Percentiles rank a stretch among this genome's conserved stretches.
These are phyloP conservation scores for Mortierella polycephala DNA, from an alignment of 371 early-diverging fungal genomes.

Conservation along the genomic window DNA sequence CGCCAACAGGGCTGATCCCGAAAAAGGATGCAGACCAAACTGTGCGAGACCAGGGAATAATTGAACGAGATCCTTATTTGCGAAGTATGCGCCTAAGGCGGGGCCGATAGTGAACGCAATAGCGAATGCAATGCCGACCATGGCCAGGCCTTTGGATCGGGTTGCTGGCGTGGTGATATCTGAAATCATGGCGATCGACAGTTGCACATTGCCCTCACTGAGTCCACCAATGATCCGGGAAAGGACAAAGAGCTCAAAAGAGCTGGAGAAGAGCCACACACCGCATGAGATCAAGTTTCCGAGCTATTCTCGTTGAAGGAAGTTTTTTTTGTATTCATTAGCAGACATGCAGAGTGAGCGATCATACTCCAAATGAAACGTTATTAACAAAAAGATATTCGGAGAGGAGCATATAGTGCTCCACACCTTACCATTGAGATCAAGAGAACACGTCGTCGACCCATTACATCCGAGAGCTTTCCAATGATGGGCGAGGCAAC, in stretches of 20 bases:
- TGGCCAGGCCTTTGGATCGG: slow-evolving; percentile 85
- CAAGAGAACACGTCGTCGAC: slow-evolving; percentile 87
- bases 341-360: background rate
- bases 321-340: background rate
- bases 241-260: slow-evolving; percentile 85
- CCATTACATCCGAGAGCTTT: slow-evolving; percentile 80
- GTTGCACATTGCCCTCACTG: slow-evolving; percentile 97
- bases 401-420: too few relatives aligned
- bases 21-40: slow-evolving; percentile 79
- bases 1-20: slow-evolving; percentile 88
- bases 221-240: slow-evolving; percentile 94
- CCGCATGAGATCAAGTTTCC: slow-evolving; percentile 89
- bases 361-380: background rate
- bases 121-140: slow-evolving; percentile 97
- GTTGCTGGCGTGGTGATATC: slow-evolving; percentile 87
- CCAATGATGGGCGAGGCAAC: slow-evolving; percentile 90
- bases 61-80: slow-evolving; percentile 73
- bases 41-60: slow-evolving; percentile 62
- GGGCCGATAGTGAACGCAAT: slow-evolving; percentile 97
- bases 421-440: slow-evolving; percentile 78
- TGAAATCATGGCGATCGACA: slow-evolving; percentile 94
- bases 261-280: slow-evolving; percentile 88
- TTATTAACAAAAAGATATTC: background rate
- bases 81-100: slow-evolving; percentile 91
- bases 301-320: slow-evolving; percentile 57